These are phyloP conservation scores for Fusarium caatingaense DNA, from an alignment of 2,329 filamentous ascomycete species.

Conservation along the genomic window DNA sequence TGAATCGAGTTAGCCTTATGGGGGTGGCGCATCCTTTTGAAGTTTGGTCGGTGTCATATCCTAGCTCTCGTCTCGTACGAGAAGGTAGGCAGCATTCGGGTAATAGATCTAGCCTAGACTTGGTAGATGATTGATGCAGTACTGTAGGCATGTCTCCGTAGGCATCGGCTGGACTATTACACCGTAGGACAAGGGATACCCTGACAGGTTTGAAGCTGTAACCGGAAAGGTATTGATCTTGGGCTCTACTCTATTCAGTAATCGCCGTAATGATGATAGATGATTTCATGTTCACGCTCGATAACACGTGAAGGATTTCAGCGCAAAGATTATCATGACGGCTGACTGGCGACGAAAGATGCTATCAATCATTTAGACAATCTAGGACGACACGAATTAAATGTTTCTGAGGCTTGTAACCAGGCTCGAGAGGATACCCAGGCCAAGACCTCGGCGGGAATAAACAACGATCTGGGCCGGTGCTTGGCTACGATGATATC, in stretches of 20 bases:
- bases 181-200: neutral
- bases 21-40: conserved; percentile 12
- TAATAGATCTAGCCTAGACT: conserved; percentile 4
- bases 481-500: neutral
- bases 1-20: conserved; percentile 9
- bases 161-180: neutral
- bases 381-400: too few relatives aligned
- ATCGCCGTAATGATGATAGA: neutral
- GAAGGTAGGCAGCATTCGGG: neutral
- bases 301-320: too few relatives aligned
- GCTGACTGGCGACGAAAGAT: too few relatives aligned
- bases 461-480: neutral
- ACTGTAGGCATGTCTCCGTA: neutral
- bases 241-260: neutral
- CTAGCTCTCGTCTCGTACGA: conserved; percentile 17
- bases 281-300: neutral
- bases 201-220: neutral
- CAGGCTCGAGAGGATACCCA: neutral
- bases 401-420: too few relatives aligned
- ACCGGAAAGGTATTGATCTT: neutral
- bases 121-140: neutral
- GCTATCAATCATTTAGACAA: too few relatives aligned
- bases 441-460: neutral
- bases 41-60: neutral
- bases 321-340: too few relatives aligned